These are phyloP conservation scores for Priceomyces melissophilus DNA, from an alignment of 805 yeast species.

Conservation along the genomic window DNA sequence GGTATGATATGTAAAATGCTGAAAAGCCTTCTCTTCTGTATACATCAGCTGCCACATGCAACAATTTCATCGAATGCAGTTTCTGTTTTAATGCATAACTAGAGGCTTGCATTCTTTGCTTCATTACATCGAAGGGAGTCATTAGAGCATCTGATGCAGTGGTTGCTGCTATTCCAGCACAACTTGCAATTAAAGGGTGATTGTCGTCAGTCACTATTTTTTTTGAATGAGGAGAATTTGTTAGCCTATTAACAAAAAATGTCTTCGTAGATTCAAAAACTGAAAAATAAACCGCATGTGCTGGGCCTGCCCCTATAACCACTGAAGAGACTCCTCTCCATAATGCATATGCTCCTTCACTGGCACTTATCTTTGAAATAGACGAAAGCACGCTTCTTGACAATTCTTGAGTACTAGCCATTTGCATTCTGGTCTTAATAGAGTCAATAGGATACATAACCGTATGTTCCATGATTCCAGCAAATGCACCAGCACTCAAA, in stretches of 20 bases:
- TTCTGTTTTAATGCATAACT: constrained; percentile 7
- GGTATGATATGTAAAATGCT: constrained; percentile 91
- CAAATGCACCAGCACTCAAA: constrained; percentile 91
- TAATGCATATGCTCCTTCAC: constrained; percentile 83
- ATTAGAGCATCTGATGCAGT: constrained; percentile 91
- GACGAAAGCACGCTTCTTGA: constrained; percentile 55
- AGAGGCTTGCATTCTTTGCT: constrained; percentile 84
- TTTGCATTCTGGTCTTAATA: constrained; percentile 94
- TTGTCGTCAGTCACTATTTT: constrained; percentile 56
- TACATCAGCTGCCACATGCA: constrained; percentile 43
- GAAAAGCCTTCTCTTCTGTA: constrained; percentile 61
- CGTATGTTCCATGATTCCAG: constrained; percentile 98
- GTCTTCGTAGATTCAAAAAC: constrained; percentile 83
- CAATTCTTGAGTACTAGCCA: constrained; percentile 23
- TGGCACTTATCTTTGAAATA: constrained; percentile 70
- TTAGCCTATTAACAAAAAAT: constrained; percentile 42
- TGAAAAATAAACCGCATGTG: constrained; percentile 95
- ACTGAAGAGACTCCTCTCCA: constrained; percentile 96
- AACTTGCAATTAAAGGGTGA: constrained; percentile 79
- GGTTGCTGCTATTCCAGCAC: constrained; percentile 90
- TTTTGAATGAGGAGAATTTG: constrained; percentile 30
- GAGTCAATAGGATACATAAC: constrained; percentile 97
- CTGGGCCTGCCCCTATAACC: constrained; percentile 97
- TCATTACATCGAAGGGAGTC: constrained; percentile 96
- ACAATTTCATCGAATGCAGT: constrained; percentile 22